Base-by-base conservation (phyloP, 1,284 basidiomycete species). In the Phaffia rhodozyma region DNA sequence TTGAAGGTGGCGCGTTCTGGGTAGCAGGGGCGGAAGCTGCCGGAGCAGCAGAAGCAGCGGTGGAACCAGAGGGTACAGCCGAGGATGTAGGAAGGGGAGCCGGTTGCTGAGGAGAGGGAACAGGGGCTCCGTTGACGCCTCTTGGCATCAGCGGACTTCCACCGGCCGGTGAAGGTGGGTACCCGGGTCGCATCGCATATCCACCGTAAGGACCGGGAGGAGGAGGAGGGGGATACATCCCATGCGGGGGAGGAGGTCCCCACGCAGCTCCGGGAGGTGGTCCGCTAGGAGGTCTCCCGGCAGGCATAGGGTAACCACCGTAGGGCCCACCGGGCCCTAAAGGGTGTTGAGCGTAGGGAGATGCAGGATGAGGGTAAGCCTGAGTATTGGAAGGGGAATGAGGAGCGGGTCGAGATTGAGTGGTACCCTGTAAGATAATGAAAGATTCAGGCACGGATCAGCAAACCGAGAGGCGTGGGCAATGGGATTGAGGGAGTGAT, bases 181-280 rank as follows among this genome's bases (percentile, higher is more conserved):
- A 43, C 13, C 38, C 38, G 16, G 63, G 63, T 18, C 56, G 62
- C 62, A 59, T 63, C n/a, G 48, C 56, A 51, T 60, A 65, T 34
- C 58, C 58, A 25, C 63, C 63, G 53, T 61, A 60, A 3, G 29
- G 29, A 23, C 38, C 29, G 5, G 32, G 52, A 27, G 32, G 52
- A 27, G 54, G 54, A 18, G 38, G 38, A 23, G 61, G 61, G 29
- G 61, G 61, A 55, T 62, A 62, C 55, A 56, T 55, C 11, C 61
- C 61, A 7, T 55, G 60, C 5, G 27, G 54, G n/a, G 58, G 38
- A 43, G 38, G 38, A 43, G 38, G 38, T 11, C 38, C 38, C 38
- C 38, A 43, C 5, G 38, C 38, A 43, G 38, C 38, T 43, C 52
- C 52, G 25, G 52, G 52, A 13, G 52, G 52, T 32, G 52, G 52